These are phyloP conservation scores for Penicillium sp. DNA, from an alignment of 2,329 filamentous ascomycete species.

Conservation along the genomic window DNA sequence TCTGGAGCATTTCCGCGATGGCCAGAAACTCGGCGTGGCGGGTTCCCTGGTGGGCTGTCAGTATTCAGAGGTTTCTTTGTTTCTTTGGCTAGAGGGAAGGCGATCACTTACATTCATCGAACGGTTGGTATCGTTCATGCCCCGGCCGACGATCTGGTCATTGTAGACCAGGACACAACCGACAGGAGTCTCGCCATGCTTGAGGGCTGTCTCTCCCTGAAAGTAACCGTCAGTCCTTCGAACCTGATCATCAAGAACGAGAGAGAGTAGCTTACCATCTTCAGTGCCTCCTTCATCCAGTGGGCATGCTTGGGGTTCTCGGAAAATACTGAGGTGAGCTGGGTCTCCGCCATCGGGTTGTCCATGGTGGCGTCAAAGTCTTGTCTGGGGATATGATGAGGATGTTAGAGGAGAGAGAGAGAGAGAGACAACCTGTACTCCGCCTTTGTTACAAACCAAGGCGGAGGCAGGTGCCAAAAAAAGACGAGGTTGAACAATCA, in stretches of 20 bases:
- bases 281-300: constrained; percentile 85
- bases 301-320: constrained; percentile 52
- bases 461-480: background rate
- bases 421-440: background rate
- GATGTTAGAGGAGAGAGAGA: background rate
- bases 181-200: constrained; percentile 90
- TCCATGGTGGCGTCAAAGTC: background rate
- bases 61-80: background rate
- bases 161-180: constrained; percentile 91
- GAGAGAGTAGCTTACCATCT: constrained; percentile 67
- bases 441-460: background rate
- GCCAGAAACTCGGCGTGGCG: constrained; percentile 96
- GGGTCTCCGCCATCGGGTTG: constrained; percentile 9
- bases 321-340: constrained; percentile 15
- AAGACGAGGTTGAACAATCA: background rate
- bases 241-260: background rate
- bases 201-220: constrained; percentile 83
- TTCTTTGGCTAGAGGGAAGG: background rate
- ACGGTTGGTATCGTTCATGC: constrained; percentile 97
- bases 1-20: constrained; percentile 68
- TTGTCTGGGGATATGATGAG: background rate
- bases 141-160: constrained; percentile 78
- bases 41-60: constrained; percentile 71
- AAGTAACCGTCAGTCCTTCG: constrained; percentile 12
- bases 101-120: constrained; percentile 67